A percentile compares a stretch with the other conserved stretches of the same genome.
Evolutionary conservation across 495 filamentous ascomycete genomes (phyloP).

Genomic region (Daldinia vernicosa): DNA sequence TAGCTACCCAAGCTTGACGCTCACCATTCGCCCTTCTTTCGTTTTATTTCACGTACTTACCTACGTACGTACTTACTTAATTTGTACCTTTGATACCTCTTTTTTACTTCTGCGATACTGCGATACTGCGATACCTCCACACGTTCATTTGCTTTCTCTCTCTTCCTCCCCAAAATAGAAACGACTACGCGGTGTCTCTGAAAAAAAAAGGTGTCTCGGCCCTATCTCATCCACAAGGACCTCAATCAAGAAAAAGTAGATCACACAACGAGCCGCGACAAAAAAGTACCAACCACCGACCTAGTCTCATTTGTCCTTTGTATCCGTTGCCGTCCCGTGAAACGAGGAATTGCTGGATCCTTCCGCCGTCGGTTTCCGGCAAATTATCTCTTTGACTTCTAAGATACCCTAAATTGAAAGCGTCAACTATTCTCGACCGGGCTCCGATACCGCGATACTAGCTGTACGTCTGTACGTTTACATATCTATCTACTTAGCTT

Average conservation of each 20-base stretch:
- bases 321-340: constrained; percentile 26
- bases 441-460: constrained; percentile 18
- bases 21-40: constrained; percentile 18
- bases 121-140: constrained; percentile 12
- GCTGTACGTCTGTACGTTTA: constrained; percentile 5
- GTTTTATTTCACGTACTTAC: constrained; percentile 16
- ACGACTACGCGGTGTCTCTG: constrained; percentile 25
- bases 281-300: constrained; percentile 27
- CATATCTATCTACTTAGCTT: constrained; percentile 16
- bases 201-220: constrained; percentile 32
- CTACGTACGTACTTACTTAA: constrained; percentile 18
- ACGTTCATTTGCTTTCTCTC: constrained; percentile 24
- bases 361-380: constrained; percentile 31
- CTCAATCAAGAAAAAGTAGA: constrained; percentile 28
- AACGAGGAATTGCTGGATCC: constrained; percentile 27
- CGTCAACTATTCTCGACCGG: constrained; percentile 15
- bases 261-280: constrained; percentile 20
- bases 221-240: constrained; percentile 22
- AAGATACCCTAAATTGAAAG: constrained; percentile 28
- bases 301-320: constrained; percentile 42
- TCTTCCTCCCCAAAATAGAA: constrained; percentile 19
- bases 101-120: constrained; percentile 11
- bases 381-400: constrained; percentile 20
- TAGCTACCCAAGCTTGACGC: constrained; percentile 19
- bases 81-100: constrained; percentile 1